A percentile compares a stretch with the other conserved stretches of the same genome.
Evolutionary conservation across 2,329 filamentous ascomycete genomes (phyloP).

Genomic region (Hysterium pulicare): DNA sequence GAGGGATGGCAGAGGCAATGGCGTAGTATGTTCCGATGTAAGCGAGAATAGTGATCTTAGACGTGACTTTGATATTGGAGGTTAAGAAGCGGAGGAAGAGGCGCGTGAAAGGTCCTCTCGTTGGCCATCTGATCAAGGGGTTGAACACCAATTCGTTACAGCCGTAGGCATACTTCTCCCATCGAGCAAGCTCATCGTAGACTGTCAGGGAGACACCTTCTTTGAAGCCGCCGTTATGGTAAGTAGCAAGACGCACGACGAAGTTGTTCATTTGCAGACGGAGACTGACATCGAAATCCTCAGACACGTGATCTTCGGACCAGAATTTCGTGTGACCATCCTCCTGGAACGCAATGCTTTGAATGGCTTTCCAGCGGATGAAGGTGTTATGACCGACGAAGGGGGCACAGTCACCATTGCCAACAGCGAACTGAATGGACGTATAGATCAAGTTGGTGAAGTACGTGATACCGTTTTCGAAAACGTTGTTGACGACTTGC

Average conservation of each 20-base stretch:
- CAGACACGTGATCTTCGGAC: conserved; percentile 71
- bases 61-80: conserved; percentile 59
- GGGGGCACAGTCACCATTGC: conserved; percentile 66
- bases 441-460: conserved; percentile 75
- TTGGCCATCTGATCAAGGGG: conserved; percentile 59
- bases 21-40: conserved; percentile 70
- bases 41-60: conserved; percentile 66
- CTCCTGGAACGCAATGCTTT: conserved; percentile 51
- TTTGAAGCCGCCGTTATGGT: conserved; percentile 66
- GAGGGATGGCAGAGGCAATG: conserved; percentile 61
- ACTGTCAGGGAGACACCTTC: conserved; percentile 69
- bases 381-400: conserved; percentile 77
- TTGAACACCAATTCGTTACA: conserved; percentile 67
- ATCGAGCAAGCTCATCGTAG: conserved; percentile 66
- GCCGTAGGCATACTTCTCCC: conserved; percentile 69
- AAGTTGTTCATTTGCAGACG: conserved; percentile 66
- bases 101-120: conserved; percentile 60
- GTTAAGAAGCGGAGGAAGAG: conserved; percentile 60
- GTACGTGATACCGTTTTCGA: conserved; percentile 72
- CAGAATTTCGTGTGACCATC: conserved; percentile 64
- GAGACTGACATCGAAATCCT: conserved; percentile 71
- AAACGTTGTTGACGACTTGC: conserved; percentile 67
- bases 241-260: conserved; percentile 64
- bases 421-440: conserved; percentile 65
- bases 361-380: conserved; percentile 63